A percentile compares a stretch with the other conserved stretches of the same genome.
Conservation (phyloP, 169 alveolate species). For the Plasmodium knowlesi region DNA sequence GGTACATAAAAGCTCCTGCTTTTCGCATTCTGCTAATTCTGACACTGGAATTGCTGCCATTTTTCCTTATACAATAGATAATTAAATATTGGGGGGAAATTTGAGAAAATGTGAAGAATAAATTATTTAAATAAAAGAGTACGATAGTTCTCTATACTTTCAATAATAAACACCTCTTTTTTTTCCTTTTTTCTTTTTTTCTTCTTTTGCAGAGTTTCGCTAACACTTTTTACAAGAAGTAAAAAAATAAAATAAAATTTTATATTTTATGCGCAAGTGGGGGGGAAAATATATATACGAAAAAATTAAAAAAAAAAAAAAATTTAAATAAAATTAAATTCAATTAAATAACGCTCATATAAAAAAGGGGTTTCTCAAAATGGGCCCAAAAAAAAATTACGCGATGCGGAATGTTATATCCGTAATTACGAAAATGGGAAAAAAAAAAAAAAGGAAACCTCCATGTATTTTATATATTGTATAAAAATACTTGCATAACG, state of each 20-base stretch:
- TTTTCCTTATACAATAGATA: constrained; percentile 12
- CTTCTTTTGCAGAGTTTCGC: background rate
- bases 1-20: constrained; percentile 94
- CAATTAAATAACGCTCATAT: background rate
- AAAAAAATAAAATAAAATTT: background rate
- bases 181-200: background rate
- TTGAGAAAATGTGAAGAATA: constrained; percentile 9
- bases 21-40: constrained; percentile 84
- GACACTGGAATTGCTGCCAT: constrained; percentile 87
- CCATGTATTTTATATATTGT: background rate
- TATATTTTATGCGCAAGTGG: background rate
- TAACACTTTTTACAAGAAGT: background rate
- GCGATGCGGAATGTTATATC: background rate
- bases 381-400: background rate
- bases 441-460: background rate
- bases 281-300: background rate
- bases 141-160: background rate
- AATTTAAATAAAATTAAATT: background rate
- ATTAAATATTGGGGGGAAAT: background rate
- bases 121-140: background rate
- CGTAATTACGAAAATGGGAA: background rate
- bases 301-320: background rate
- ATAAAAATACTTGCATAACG: background rate
- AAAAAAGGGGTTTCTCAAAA: background rate
- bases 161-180: background rate